Base-by-base conservation (phyloP, 768 basidiomycete genomes). In the Tylopilus vinaceipallidus region DNA sequence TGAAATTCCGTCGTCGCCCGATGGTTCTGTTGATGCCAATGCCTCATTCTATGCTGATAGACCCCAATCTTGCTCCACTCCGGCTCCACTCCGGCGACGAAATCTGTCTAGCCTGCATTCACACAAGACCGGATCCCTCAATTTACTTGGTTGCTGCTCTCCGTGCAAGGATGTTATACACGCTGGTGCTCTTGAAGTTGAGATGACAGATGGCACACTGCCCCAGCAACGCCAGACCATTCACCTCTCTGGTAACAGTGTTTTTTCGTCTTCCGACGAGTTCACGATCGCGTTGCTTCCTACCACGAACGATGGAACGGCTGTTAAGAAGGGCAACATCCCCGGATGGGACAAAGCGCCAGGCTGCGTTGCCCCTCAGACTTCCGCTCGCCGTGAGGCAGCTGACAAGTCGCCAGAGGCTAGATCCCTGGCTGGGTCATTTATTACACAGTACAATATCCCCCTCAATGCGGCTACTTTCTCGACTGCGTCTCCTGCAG, bases 191-290 rank as follows among this genome's bases (percentile, higher is more conserved):
- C 17, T 14, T 17, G 63, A 68, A 34, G 23, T 55, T 19, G 57
- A 62, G 26, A 65, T 68, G 62, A 33, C 52, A 38, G 59, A 66
- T 6, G 45, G 26, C 19, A 45, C 40, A 12, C 14, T 38, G 23
- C 33, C 32, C 6, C 35, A 23, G 4, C 49, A 19, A 19, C 55
- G 50, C 26, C 59, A 37, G 45, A 42, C 50, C 11, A 26, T 65
- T 20, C 61, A 55, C 20, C 46, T 67, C 14, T 60, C 60, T 13
- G 47, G 49, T 11, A 67, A 66, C 33, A 67, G 63, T 32, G 63
- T 67, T 20, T 64, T 67, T 37, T 56, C 66, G 20, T 58, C 65
- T 23, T 67, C 65, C 7, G 65, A 45, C 35, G 63, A 67, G 13
- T 59, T 67, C n/a, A 57, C 63, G 0, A 43, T 66, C 10, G 35